A percentile compares a stretch with the other conserved stretches of the same genome.
phyloP scores from a whole-genome alignment of 768 basidiomycete species.

The Boletus vinaceobasis region DNA sequence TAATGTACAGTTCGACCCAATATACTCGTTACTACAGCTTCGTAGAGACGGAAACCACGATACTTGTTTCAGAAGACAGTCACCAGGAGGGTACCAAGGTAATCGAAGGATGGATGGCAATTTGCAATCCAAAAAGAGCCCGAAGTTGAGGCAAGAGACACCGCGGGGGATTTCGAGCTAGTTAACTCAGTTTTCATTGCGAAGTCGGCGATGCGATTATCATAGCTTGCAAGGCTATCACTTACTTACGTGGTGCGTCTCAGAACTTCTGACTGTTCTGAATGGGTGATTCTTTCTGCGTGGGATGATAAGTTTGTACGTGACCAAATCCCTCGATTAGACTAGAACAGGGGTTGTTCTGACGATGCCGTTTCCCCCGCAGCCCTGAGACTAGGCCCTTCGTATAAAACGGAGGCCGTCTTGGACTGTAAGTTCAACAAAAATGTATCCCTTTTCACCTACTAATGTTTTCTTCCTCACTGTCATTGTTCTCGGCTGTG shows the following conservation, averaged over 20 bases:
- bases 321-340: background rate
- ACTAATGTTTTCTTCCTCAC: conserved; percentile 6
- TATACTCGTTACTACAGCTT: conserved; percentile 1
- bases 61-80: conserved; percentile 15
- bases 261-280: conserved; percentile 7
- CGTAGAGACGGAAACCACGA: conserved; percentile 4
- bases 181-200: conserved; percentile 5
- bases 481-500: conserved; percentile 10
- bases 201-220: conserved; percentile 18
- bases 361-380: conserved; percentile 4
- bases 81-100: conserved; percentile 10
- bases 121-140: conserved; percentile 17
- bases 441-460: conserved; percentile 10
- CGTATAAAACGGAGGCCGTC: conserved; percentile 17
- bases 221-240: conserved; percentile 17
- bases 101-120: conserved; percentile 17
- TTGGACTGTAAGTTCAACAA: background rate
- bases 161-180: conserved; percentile 25
- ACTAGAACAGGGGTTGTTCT: conserved; percentile 11
- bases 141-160: conserved; percentile 20
- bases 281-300: conserved; percentile 11
- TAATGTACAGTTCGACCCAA: conserved; percentile 18
- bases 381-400: background rate
- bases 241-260: conserved; percentile 27
- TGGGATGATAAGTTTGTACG: conserved; percentile 3